Conservation (phyloP, 495 filamentous ascomycete genomes). For the Aspergillus ellipticus region DNA sequence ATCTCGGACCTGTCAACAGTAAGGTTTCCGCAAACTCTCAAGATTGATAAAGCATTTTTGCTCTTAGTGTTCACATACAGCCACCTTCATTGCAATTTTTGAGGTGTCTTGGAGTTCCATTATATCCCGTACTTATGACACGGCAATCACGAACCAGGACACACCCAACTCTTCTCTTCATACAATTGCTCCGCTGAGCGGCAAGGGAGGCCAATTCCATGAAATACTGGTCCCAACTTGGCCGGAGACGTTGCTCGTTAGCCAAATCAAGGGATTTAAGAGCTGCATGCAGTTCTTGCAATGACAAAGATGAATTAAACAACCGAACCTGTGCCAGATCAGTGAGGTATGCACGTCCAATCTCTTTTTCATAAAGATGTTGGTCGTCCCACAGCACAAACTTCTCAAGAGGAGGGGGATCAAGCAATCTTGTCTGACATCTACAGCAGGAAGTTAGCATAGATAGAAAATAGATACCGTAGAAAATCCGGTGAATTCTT, state of each 20-base stretch:
- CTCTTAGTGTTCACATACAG: constrained; percentile 47
- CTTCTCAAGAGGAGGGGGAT: constrained; percentile 61
- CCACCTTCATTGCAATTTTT: constrained; percentile 91
- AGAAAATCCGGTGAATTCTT: background rate
- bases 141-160: constrained; percentile 85
- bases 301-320: constrained; percentile 73
- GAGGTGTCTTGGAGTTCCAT: constrained; percentile 85
- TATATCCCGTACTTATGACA: constrained; percentile 96
- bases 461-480: background rate
- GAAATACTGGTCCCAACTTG: constrained; percentile 97
- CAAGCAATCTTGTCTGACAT: constrained; percentile 38
- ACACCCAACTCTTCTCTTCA: constrained; percentile 94
- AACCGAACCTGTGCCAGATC: constrained; percentile 77
- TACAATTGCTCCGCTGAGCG: constrained; percentile 90
- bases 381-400: constrained; percentile 76
- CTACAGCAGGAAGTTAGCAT: constrained; percentile 23
- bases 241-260: constrained; percentile 74
- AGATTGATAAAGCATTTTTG: background rate
- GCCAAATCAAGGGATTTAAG: constrained; percentile 69
- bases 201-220: constrained; percentile 93
- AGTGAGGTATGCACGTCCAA: constrained; percentile 67
- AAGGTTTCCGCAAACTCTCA: constrained; percentile 38
- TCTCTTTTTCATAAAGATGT: constrained; percentile 65
- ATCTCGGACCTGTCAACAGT: constrained; percentile 56
- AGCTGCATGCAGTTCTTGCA: constrained; percentile 63